Base-by-base conservation (phyloP, 176 grass and related monocot genomes). In the Oryza meridionalis region DNA sequence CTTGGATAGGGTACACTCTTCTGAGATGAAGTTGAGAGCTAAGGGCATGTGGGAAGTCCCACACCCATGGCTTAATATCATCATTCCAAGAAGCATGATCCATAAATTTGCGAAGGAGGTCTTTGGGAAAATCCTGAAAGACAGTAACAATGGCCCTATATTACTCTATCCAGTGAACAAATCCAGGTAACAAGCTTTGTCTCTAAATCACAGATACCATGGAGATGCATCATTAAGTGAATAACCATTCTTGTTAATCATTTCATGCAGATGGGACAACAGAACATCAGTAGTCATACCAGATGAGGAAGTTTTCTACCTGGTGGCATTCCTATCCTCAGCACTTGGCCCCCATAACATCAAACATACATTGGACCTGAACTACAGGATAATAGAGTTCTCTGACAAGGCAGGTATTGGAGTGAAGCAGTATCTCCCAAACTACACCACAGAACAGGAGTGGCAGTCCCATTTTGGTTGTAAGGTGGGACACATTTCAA, bases 61-160 rank as follows among this genome's bases (percentile, higher is more conserved):
- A 4, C 96, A 98, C 77, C 96, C 96, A 62, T 98, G 96, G 96
- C 81, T 98, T 27, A 98, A 98, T 78, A 89, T 98, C 79, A 49
- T 95, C 69, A 69, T 98, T 12, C 93, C 96, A 26, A 87, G 81
- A 81, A 88, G 85, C 67, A 85, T 68, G 58, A 92, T 98, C 67
- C 83, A 93, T 31, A 88, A 67, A 83, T 98, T 98, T 5, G 89
- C 85, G 0, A 61, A n/a, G 24, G 82, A 87, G 72, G 89, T 98
- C 40, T 98, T 98, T 19, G 89, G 91, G 31, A 89, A 92, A 69
- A 93, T 98, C 68, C 81, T 95, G 26, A 90, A 86, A 45, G 91
- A 91, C 68, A 92, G 89, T 64, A 95, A 78, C 81, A 92, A 86
- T 11, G 96, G 96, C 24, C 93, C 93, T 35, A 95, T 94, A 84